Percentiles rank a stretch among this genome's conserved stretches.
phyloP scores from a whole-genome alignment of 352 stramenopile species.

The Phytophthora citricola region DNA sequence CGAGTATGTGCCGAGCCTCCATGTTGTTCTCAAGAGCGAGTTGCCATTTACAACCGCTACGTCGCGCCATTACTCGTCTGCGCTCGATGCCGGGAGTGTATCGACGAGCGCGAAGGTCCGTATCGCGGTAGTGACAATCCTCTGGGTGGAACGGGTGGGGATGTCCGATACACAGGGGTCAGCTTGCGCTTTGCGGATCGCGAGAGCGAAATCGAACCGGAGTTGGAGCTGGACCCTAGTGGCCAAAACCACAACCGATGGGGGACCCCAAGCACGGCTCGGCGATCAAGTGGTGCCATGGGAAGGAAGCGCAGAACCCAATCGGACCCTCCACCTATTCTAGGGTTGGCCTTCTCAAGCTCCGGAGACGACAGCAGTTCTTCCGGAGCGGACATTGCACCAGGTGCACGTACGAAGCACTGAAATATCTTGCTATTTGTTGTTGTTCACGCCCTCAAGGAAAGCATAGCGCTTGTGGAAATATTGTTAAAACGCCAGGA shows the following conservation, averaged over 20 bases:
- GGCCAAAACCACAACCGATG: slow-evolving; percentile 10
- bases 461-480: too few species aligned
- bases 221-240: slow-evolving; percentile 30
- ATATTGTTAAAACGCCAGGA: slow-evolving; percentile 4
- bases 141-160: slow-evolving; percentile 5
- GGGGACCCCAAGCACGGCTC: background rate
- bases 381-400: slow-evolving; percentile 3
- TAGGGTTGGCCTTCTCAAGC: slow-evolving; percentile 35
- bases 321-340: slow-evolving; percentile 30
- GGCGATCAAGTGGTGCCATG: slow-evolving; percentile 8
- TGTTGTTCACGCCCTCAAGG: background rate
- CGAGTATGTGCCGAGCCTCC: slow-evolving; percentile 36
- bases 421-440: background rate
- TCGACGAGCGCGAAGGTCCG: slow-evolving; percentile 26
- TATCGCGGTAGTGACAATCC: slow-evolving; percentile 18
- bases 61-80: slow-evolving; percentile 42
- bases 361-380: slow-evolving; percentile 31
- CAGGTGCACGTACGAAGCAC: slow-evolving; percentile 2
- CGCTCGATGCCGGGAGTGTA: slow-evolving; percentile 43
- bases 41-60: slow-evolving; percentile 54
- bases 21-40: slow-evolving; percentile 45
- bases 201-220: slow-evolving; percentile 31
- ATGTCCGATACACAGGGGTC: slow-evolving; percentile 34
- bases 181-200: slow-evolving; percentile 29
- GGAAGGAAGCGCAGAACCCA: slow-evolving; percentile 28